Evolutionary conservation across 1,139 yeast species (phyloP).

Genomic region (Geotrichum aggregatum): DNA sequence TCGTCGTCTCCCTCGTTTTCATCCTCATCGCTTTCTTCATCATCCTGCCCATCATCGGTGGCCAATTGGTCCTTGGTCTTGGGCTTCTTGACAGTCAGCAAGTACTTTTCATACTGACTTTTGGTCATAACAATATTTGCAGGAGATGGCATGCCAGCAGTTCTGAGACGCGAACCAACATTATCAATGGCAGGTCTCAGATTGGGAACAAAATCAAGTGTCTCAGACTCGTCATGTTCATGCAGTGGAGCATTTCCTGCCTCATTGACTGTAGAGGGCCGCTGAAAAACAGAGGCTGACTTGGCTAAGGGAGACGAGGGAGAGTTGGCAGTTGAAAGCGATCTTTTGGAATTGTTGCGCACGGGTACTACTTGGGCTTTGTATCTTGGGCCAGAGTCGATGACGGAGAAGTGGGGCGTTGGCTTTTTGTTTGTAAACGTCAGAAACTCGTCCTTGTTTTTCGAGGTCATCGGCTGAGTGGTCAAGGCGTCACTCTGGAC

Average conservation of each 20-base stretch:
- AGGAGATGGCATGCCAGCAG: slow-evolving; percentile 18
- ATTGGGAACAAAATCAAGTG: slow-evolving; percentile 21
- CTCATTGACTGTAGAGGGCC: background rate
- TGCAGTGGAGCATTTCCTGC: slow-evolving; percentile 8
- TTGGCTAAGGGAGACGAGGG: background rate
- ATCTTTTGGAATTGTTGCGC: slow-evolving; percentile 1
- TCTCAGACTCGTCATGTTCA: slow-evolving; percentile 15
- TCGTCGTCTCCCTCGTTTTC: slow-evolving; percentile 8
- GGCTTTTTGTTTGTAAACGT: slow-evolving; percentile 6
- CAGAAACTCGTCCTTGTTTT: background rate
- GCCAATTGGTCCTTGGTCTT: slow-evolving; percentile 2
- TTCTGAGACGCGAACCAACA: slow-evolving; percentile 20
- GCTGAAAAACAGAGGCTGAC: background rate
- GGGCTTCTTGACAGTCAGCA: background rate
- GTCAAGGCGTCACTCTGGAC: background rate
- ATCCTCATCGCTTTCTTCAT: slow-evolving; percentile 13
- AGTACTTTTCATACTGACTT: slow-evolving; percentile 20
- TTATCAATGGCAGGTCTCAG: slow-evolving; percentile 20
- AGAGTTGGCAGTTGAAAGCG: background rate
- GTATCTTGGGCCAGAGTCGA: slow-evolving; percentile 19
- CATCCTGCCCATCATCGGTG: background rate
- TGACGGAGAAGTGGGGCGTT: slow-evolving; percentile 17
- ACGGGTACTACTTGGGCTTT: slow-evolving; percentile 21
- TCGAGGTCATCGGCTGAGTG: background rate
- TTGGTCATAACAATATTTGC: slow-evolving; percentile 22